phyloP scores from a whole-genome alignment of 148 eudicot genomes.

The Bassia scoparia region DNA sequence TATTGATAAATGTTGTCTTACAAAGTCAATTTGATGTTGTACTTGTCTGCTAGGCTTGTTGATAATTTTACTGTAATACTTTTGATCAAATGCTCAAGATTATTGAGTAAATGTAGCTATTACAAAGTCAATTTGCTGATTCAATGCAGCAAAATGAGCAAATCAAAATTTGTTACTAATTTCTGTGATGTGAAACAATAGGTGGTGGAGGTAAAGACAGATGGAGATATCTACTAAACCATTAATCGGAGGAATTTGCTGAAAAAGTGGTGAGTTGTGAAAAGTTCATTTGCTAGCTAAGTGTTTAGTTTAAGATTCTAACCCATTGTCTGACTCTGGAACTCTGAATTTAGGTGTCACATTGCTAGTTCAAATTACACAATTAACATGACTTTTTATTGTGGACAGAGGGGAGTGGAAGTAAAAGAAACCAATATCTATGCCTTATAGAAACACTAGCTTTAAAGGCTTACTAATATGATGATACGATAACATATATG shows the following conservation, averaged over 20 bases:
- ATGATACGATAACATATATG: no score
- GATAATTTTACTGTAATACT: no score
- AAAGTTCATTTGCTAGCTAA: background rate
- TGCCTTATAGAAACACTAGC: background rate
- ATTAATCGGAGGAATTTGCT: conserved; percentile 70
- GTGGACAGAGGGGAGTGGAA: background rate
- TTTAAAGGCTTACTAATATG: no score
- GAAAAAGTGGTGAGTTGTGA: conserved; percentile 71
- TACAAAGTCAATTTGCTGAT: background rate
- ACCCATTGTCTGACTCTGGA: background rate
- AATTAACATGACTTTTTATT: background rate
- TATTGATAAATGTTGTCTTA: no score
- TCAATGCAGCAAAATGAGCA: no score
- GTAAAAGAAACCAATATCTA: background rate
- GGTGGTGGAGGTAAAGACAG: conserved; percentile 87
- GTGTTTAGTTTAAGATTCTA: background rate
- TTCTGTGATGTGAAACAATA: conserved; percentile 19
- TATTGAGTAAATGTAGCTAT: background rate
- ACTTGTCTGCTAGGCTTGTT: no score
- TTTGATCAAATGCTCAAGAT: no score
- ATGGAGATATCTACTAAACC: conserved; percentile 74
- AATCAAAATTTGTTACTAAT: no score
- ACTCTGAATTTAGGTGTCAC: background rate
- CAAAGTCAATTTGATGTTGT: no score
- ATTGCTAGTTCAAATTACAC: background rate